Evolutionary conservation across 75 land plant species (phyloP).

Genomic region (Sequoiadendron giganteum): DNA sequence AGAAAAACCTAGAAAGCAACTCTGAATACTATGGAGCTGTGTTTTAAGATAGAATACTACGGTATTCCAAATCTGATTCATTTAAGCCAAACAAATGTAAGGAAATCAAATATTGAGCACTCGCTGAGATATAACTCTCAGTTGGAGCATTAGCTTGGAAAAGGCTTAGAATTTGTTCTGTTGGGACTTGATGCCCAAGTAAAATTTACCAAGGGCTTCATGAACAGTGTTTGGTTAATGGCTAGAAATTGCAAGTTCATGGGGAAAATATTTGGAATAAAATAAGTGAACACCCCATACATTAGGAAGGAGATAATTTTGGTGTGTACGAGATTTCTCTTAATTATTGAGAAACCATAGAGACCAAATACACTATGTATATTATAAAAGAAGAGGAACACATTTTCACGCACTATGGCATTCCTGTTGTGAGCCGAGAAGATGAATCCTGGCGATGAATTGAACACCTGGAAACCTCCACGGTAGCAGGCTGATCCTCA

Average conservation of each 20-base stretch:
- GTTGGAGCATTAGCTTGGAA: background rate
- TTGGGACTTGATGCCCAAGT: background rate
- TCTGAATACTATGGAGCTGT: background rate
- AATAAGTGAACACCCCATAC: background rate
- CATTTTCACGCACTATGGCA: background rate
- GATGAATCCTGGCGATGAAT: conserved; percentile 42
- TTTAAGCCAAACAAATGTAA: background rate
- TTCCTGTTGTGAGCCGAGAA: conserved; percentile 24
- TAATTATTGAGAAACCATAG: background rate
- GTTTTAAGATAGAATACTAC: background rate
- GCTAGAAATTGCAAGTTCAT: background rate
- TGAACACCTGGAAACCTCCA: conserved; percentile 43
- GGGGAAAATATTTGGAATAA: background rate
- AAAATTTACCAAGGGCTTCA: background rate
- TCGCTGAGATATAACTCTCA: background rate
- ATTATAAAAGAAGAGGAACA: background rate
- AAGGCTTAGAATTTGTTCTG: background rate
- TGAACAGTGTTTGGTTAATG: background rate
- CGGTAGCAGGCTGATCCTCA: conserved; percentile 37
- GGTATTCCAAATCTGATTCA: background rate
- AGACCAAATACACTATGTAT: background rate
- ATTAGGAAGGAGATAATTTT: background rate
- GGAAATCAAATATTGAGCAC: background rate
- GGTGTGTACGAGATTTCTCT: background rate
- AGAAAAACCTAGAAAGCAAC: background rate